A percentile compares a stretch with the other conserved stretches of the same genome.
phyloP scores from a whole-genome alignment of 371 early-diverging fungal genomes.

The Nematocida homosporus region DNA sequence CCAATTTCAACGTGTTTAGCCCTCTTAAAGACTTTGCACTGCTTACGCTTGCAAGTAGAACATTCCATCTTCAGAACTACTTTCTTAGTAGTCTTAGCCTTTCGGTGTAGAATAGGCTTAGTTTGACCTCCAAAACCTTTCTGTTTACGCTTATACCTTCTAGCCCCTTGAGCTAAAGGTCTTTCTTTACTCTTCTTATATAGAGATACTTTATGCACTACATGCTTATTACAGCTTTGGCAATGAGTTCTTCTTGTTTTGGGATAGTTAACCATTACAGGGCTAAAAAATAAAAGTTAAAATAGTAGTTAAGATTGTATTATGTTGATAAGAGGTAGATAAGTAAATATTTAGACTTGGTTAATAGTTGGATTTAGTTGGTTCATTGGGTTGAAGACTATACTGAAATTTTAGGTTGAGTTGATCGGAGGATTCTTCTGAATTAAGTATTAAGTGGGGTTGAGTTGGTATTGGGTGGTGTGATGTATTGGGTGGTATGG shows the following conservation, averaged over 20 bases:
- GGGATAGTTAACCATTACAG: conserved; percentile 81
- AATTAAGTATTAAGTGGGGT: too few species aligned
- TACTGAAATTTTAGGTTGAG: too few species aligned
- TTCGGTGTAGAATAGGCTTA: conserved; percentile 82
- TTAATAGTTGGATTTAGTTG: too few species aligned
- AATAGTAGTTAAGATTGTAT: too few species aligned
- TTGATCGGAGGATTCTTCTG: too few species aligned
- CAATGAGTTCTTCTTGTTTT: conserved; percentile 93
- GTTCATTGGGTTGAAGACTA: too few species aligned
- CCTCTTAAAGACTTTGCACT: conserved; percentile 85
- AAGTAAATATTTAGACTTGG: too few species aligned
- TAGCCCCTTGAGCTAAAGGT: conserved; percentile 85
- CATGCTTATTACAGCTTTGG: conserved; percentile 92
- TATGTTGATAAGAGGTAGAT: too few species aligned
- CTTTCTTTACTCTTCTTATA: conserved; percentile 98
- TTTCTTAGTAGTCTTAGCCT: conserved; percentile 80
- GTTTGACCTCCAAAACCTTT: conserved; percentile 93
- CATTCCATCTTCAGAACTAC: conserved; percentile 93
- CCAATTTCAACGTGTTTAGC: conserved; percentile 99
- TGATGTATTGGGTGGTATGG: too few species aligned
- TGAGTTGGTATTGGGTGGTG: too few species aligned
- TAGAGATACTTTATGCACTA: conserved; percentile 92
- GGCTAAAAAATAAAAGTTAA: conserved; percentile 54
- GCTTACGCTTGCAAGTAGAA: conserved; percentile 88
- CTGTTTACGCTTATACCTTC: conserved; percentile 77